These are phyloP conservation scores for Botrytis cinerea DNA, from an alignment of 2,329 filamentous ascomycete species.

Conservation along the genomic window DNA sequence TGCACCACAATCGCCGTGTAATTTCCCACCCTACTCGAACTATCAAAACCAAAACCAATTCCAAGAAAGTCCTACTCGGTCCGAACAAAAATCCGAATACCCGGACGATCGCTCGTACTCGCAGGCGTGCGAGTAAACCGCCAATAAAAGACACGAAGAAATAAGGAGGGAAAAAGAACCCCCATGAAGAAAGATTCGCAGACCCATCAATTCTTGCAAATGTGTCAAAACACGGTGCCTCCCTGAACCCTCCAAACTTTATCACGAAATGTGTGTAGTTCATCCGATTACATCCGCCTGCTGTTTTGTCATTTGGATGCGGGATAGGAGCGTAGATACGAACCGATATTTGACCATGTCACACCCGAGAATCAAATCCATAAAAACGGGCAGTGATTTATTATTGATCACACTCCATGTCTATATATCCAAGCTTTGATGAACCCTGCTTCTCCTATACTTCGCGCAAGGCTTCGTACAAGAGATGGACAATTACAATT, in stretches of 20 bases:
- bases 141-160: neutral
- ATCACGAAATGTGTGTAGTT: neutral
- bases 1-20: neutral
- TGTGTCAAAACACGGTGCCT: neutral
- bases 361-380: neutral
- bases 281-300: neutral
- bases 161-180: neutral
- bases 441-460: neutral
- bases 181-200: neutral
- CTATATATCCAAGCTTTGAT: neutral
- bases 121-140: neutral
- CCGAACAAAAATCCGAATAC: neutral
- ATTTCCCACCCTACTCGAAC: neutral
- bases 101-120: slow-evolving; percentile 5
- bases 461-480: too few species aligned
- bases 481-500: neutral
- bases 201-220: neutral
- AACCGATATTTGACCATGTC: neutral
- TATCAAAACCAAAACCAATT: neutral
- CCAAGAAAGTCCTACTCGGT: neutral
- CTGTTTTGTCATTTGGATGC: too few species aligned
- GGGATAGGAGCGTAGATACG: neutral
- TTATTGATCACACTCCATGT: neutral
- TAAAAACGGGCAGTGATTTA: neutral
- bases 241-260: neutral